Conservation (phyloP, 2,329 filamentous ascomycete genomes). For the Hyphodiscus sp. region DNA sequence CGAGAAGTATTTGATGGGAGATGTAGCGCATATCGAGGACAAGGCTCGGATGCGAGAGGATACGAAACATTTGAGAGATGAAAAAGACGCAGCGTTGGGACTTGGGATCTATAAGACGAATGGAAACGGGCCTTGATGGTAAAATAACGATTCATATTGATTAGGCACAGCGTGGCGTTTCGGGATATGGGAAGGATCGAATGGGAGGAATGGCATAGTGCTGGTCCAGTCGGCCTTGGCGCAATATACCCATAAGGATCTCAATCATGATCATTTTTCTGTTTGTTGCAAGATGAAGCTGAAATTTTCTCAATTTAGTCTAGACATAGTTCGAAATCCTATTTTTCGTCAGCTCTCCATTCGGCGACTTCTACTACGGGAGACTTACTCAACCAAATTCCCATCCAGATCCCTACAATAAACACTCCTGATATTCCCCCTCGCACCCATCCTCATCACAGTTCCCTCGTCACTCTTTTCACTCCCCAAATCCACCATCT, state of each 20-base stretch:
- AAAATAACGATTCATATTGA: not conserved
- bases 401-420: conserved; percentile 57
- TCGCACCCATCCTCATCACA: conserved; percentile 49
- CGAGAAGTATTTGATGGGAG: conserved; percentile 37
- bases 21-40: conserved; percentile 34
- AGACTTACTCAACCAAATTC: conserved; percentile 51
- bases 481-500: conserved; percentile 34
- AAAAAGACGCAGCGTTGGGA: conserved; percentile 21
- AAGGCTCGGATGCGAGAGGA: conserved; percentile 35
- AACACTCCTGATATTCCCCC: conserved; percentile 47
- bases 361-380: not conserved
- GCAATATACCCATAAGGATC: conserved; percentile 12
- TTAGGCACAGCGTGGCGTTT: conserved; percentile 3
- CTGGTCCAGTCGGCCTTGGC: conserved; percentile 2
- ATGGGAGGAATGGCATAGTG: not conserved
- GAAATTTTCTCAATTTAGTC: conserved; percentile 1
- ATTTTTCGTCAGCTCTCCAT: not conserved
- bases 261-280: not conserved
- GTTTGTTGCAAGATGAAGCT: not conserved
- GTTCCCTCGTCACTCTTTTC: conserved; percentile 38
- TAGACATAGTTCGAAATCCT: conserved; percentile 16
- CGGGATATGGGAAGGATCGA: not conserved
- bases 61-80: conserved; percentile 30
- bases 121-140: not conserved
- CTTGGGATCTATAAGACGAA: conserved; percentile 7